Conservation (phyloP, 192 early-diverging fungal genomes). For the Spinellus fusiger region DNA sequence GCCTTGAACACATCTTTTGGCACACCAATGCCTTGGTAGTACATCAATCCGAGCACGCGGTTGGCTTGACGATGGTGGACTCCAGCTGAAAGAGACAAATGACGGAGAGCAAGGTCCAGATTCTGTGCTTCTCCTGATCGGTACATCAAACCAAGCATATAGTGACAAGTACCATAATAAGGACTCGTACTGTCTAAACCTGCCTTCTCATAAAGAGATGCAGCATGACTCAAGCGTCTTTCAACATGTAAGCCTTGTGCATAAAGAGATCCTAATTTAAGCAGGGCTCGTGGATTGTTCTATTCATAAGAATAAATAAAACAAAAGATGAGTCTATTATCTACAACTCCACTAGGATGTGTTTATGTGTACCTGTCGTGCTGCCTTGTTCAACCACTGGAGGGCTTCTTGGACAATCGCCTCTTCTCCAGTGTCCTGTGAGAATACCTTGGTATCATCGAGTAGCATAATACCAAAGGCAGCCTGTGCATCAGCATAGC, state of each 20-base stretch:
- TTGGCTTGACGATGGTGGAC: constrained; percentile 4
- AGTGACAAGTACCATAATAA: not conserved
- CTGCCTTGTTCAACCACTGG: not conserved
- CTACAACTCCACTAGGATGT: too few relatives aligned
- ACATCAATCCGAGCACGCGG: not conserved
- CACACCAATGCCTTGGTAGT: constrained; percentile 1
- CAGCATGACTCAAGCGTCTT: not conserved
- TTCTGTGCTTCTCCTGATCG: not conserved
- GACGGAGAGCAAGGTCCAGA: not conserved
- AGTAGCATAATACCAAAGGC: constrained; percentile 16
- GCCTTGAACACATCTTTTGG: not conserved
- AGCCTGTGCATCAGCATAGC: constrained; percentile 20
- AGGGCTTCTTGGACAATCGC: not conserved
- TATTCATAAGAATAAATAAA: too few relatives aligned
- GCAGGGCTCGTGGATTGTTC: not conserved
- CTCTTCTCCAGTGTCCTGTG: not conserved
- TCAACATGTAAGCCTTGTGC: not conserved
- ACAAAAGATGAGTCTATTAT: too few relatives aligned
- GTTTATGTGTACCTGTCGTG: not conserved
- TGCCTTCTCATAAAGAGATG: not conserved
- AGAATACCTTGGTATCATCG: constrained; percentile 1
- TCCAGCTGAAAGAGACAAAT: not conserved
- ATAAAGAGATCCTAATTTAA: not conserved
- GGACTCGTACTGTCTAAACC: not conserved
- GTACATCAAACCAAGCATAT: not conserved